Conservation (phyloP, 148 eudicot species). For the Vaccinium myrtillus region DNA sequence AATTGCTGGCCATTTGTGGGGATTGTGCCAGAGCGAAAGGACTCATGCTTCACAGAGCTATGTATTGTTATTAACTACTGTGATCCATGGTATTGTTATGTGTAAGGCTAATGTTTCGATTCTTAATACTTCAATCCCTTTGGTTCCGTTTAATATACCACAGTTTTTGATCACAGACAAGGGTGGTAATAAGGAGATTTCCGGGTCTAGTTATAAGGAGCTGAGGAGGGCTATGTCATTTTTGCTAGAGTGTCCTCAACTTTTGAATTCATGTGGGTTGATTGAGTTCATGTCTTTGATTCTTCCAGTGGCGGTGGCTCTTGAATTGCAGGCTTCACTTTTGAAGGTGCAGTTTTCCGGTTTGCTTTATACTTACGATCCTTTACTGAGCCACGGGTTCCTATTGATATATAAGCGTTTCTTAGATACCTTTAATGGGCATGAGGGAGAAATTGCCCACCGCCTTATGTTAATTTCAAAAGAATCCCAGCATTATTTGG, state of each 20-base stretch:
- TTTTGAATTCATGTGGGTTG: conserved; percentile 69
- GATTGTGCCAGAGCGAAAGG: conserved; percentile 71
- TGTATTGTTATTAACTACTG: conserved; percentile 49
- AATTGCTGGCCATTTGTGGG: conserved; percentile 70
- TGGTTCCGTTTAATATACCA: conserved; percentile 76
- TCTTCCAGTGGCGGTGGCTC: conserved; percentile 56
- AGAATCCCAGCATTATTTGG: conserved; percentile 64
- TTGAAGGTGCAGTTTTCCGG: conserved; percentile 91
- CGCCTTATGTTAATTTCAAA: conserved; percentile 60
- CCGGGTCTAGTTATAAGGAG: conserved; percentile 51
- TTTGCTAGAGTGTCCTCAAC: conserved; percentile 73
- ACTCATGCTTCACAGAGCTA: conserved; percentile 78
- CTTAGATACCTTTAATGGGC: conserved; percentile 61
- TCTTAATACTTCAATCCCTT: conserved; percentile 46
- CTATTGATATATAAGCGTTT: conserved; percentile 53
- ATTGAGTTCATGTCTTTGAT: conserved; percentile 64
- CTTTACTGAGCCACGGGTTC: conserved; percentile 75
- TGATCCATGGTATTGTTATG: conserved; percentile 48
- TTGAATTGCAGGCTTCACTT: conserved; percentile 80
- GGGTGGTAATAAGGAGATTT: conserved; percentile 32
- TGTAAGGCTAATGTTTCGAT: conserved; percentile 43
- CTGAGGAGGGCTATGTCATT: conserved; percentile 74
- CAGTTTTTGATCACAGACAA: conserved; percentile 29
- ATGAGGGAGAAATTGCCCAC: conserved; percentile 56
- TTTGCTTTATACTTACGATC: conserved; percentile 65